Percentiles rank a stretch among this genome's conserved stretches.
phyloP scores from a whole-genome alignment of 108 stramenopile genomes.

The Nitzschia inconspicua region DNA sequence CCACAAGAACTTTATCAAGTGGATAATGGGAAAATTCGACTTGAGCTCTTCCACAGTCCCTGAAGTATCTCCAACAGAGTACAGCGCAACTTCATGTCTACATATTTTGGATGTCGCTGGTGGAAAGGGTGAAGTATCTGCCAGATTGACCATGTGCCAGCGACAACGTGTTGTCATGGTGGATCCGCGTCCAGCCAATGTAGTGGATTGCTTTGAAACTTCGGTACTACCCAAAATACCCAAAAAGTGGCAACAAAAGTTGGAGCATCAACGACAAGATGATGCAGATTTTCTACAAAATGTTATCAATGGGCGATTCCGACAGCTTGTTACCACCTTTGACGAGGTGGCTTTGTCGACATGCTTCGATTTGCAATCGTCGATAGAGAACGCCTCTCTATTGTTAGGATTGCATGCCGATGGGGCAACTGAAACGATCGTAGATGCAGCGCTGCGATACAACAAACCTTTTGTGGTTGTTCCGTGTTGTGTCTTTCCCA shows the following conservation, averaged over 20 bases:
- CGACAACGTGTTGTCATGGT: constrained; percentile 63
- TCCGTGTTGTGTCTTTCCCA: constrained; percentile 88
- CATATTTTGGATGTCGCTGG: constrained; percentile 39
- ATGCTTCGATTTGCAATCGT: constrained; percentile 22
- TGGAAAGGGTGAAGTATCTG: constrained; percentile 85
- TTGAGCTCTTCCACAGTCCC: neutral
- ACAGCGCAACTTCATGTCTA: too few species aligned
- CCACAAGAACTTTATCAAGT: constrained; percentile 72
- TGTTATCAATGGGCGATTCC: constrained; percentile 37
- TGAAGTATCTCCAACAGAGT: neutral
- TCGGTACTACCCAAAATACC: constrained; percentile 76
- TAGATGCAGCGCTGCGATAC: constrained; percentile 68
- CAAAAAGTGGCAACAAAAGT: constrained; percentile 73
- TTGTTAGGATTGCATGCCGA: constrained; percentile 75
- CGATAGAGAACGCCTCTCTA: constrained; percentile 13
- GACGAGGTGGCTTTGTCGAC: too few species aligned
- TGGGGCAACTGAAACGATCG: constrained; percentile 86
- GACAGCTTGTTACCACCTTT: constrained; percentile 62
- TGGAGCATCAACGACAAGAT: constrained; percentile 30
- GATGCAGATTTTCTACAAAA: constrained; percentile 44
- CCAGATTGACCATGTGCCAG: constrained; percentile 73
- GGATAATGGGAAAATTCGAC: constrained; percentile 66
- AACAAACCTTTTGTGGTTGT: constrained; percentile 81
- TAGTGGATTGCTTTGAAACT: constrained; percentile 55
- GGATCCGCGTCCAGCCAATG: constrained; percentile 72